phyloP scores from a whole-genome alignment of 2,329 filamentous ascomycete species.

The Cadophora sp. region DNA sequence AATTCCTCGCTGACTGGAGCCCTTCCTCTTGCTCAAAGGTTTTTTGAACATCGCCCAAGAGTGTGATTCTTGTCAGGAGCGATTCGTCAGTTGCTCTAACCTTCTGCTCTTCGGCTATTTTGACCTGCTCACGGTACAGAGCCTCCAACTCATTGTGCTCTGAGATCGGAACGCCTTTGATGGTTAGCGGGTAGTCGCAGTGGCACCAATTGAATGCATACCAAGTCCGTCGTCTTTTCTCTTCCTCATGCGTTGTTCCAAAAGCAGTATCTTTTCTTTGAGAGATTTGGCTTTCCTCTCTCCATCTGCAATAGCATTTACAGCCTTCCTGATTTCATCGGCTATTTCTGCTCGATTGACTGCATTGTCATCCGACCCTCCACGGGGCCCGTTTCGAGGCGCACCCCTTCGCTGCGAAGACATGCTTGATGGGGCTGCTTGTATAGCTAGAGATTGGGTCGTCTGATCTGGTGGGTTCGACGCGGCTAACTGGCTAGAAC shows the following conservation, averaged over 20 bases:
- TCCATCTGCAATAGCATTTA: slow-evolving; percentile 2
- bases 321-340: slow-evolving; percentile 9
- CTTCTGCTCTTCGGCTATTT: slow-evolving; percentile 40
- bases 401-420: slow-evolving; percentile 29
- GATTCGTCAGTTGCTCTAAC: slow-evolving; percentile 23
- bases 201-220: slow-evolving; percentile 8
- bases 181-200: slow-evolving; percentile 20
- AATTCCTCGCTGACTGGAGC: slow-evolving; percentile 35
- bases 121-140: slow-evolving; percentile 43
- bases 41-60: slow-evolving; percentile 34
- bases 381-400: slow-evolving; percentile 26
- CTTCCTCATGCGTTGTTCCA: slow-evolving; percentile 29
- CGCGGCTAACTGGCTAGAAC: no score
- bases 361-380: slow-evolving; percentile 25
- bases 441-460: not conserved
- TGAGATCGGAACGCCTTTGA: slow-evolving; percentile 35
- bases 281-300: slow-evolving; percentile 30
- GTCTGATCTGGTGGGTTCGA: no score
- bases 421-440: slow-evolving; percentile 18
- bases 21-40: slow-evolving; percentile 38
- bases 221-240: slow-evolving; percentile 26
- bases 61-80: slow-evolving; percentile 28
- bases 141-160: slow-evolving; percentile 38
- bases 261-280: slow-evolving; percentile 30
- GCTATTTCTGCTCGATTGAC: slow-evolving; percentile 25